phyloP scores from a whole-genome alignment of 441 rosid genomes.

The Metrosideros polymorpha region DNA sequence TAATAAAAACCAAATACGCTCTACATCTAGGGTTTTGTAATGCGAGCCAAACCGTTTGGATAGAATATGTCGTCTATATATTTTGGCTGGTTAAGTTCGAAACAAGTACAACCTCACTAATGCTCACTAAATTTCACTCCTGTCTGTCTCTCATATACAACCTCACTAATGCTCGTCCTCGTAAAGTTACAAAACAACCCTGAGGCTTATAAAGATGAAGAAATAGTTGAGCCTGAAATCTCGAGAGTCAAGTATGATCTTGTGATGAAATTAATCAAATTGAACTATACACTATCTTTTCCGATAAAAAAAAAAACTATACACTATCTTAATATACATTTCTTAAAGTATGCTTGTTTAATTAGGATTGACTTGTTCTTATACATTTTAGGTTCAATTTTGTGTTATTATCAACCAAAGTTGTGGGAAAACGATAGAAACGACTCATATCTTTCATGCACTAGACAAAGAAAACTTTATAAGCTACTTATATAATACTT shows the following conservation, averaged over 20 bases:
- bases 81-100: background rate
- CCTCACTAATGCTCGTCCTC: too few species aligned
- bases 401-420: background rate
- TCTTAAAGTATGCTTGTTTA: background rate
- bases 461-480: background rate
- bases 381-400: background rate
- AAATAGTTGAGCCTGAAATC: too few species aligned
- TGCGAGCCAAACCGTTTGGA: too few species aligned
- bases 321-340: too few species aligned
- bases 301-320: too few species aligned
- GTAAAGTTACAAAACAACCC: too few species aligned
- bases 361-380: background rate
- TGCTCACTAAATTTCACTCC: background rate
- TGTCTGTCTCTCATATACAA: too few species aligned
- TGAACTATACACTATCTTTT: background rate
- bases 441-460: background rate
- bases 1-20: background rate
- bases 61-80: background rate
- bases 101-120: background rate
- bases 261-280: background rate
- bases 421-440: background rate
- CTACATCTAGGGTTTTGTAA: background rate
- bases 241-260: background rate
- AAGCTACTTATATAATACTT: background rate
- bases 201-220: too few species aligned